Base-by-base conservation (phyloP, 169 alveolate species). In the Eimeria tenella region DNA sequence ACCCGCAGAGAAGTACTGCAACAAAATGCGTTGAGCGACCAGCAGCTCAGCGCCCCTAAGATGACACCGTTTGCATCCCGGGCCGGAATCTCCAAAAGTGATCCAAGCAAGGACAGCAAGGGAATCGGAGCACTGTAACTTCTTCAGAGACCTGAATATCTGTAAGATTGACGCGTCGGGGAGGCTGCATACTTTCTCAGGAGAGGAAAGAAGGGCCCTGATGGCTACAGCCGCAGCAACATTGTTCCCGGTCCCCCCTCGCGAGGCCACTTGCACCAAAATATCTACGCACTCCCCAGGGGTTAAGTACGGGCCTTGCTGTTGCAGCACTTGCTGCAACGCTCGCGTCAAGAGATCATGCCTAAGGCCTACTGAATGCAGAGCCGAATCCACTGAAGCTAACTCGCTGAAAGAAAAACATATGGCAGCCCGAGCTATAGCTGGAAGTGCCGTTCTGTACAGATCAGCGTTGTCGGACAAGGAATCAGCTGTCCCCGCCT, bases 1-100 rank as follows among this genome's bases (percentile, higher is more conserved):
- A 81, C 95, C 95, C 42, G 70, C 92, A 5, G 75, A 62, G 42
- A 81, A 60, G 74, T 60, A 23, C 65, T 77, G 91, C 52, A 77
- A 62, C 53, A 91, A 15, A 65, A 91, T 60, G 31, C 95, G 95
- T 77, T 91, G 95, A 52, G 49, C 86, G 58, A 91, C 95, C 23
- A 91, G 95, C 62, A 77, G 62, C 60, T 21, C 89, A 4, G 94
- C 90, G 52, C 77, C 93, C 52, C 70, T 55, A 42, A 56, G 4
- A 52, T 53, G 52, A 11, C 62, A 1, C 77, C 15, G 42, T 11
- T 15, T 70, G 31, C 53, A n/a, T 3, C 5, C 62, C 17, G 19
- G 13, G 52, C 19, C 13, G 50, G 31, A 19, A 21, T 62, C 63
- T 3, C 63, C 91, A 62, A 58, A 83, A 5, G 31, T 15, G 21